Evolutionary conservation across 768 basidiomycete genomes (phyloP), one percentile per base, ranked within the genome.

Genomic region (Pseudohyphozyma bogoriensis): DNA sequence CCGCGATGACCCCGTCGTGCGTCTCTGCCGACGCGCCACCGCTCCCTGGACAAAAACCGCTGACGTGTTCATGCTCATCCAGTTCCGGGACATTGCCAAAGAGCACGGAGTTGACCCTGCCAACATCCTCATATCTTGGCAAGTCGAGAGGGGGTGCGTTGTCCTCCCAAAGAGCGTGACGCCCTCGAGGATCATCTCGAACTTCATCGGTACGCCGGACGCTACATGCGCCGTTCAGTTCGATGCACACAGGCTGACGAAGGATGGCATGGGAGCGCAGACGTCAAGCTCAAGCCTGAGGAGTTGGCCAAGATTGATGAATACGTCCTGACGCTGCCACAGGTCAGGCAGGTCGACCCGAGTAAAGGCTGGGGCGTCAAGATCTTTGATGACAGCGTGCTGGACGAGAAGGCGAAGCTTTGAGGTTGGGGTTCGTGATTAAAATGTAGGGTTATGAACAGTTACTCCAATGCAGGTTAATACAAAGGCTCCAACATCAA

Each of bases 71-170:
- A 7, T 22, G 13, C 20, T 12, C 46, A 9, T 10, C 3, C 39
- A 55, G 50, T 68, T 75, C n/a, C 31, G 56, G 32, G 62, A 62
- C 50, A 64, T 73, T 53, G 72, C 73, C 8, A 55, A 70, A 24
- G 63, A 67, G 37, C 54, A 73, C 63, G 75, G 76, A 36, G 84
- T 82, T 7, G 84, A 84, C 1, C 76, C 86, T 3, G 89, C 87
- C 0, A 86, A 91, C 73, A 84, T 91, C 36, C 77, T 91, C 53
- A 76, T 93, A 62, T 85, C 86, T 1, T 92, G 88, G 88, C 84
- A 82, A 20, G 81, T 75, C 42, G 72, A 82, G 63, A 79, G 86
- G 37, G 89, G 88, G 15, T 84, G 83, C 73, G 83, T 82, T 12
- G 85, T 86, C 28, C 75, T 90, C 42, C 78, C 86, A 29, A 89